Evolutionary conservation across 2,329 filamentous ascomycete species (phyloP), one percentile per base, ranked within the genome.

Genomic region (Monascus ruber): DNA sequence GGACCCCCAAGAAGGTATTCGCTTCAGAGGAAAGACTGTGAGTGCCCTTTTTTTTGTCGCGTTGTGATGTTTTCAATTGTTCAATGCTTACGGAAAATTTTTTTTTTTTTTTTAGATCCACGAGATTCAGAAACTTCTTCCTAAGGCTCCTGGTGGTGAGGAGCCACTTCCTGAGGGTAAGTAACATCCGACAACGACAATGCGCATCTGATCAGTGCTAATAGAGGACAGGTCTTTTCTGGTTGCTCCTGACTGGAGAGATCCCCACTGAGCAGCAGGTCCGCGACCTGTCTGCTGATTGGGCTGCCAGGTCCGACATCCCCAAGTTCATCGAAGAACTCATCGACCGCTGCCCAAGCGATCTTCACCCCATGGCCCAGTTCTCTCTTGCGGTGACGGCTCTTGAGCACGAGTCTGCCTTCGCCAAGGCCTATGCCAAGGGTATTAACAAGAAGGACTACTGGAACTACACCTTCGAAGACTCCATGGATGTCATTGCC

Each of bases 361-460:
- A 94, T 69, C 85, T 98, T 55, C 91, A 98, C 80, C 91, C 91
- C 67, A 98, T 98, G 91, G 89, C 91, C 48, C 91, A 98, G 74
- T 93, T 98, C 78, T 96, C 91, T 44, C 75, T 98, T 59, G 91
- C 91, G 60, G 87, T 98, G 59, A 94, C 84, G 55, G 91, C 91
- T 62, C 88, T 98, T 62, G 91, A 98, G 81, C 88, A 94, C 71
- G 89, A 93, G 67, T 96, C 91, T 48, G 79, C 85, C 51, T 98
- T 98, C 71, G 82, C 91, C 67, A 94, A 95, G 78, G 91, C 91
- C 59, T 98, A 98, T 65, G 89, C 88, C 61, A 94, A 93, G 79
- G 91, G 91, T 63, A 85, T 98, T 63, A 91, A 89, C 81, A 98
- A 98, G 85, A 85, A 88, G 70, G 87, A 96, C 58, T 98, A 98